Base-by-base conservation (phyloP, 2,329 filamentous ascomycete genomes). In the Aspergillus awamori region DNA sequence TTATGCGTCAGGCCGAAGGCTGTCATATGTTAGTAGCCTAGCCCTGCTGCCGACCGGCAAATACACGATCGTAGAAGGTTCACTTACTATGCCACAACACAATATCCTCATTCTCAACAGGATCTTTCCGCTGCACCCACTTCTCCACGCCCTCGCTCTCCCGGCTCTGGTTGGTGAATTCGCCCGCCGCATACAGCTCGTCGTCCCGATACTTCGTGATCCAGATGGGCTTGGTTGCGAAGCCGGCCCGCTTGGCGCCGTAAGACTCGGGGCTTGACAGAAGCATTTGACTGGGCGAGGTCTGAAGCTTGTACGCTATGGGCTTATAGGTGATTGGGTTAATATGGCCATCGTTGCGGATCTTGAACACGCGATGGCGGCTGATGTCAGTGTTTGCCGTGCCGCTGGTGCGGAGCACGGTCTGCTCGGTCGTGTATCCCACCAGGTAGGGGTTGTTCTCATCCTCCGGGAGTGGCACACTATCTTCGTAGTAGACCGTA, bases 371-470 rank as follows among this genome's bases (percentile, higher is more conserved):
- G 8, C 83, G 81, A 57, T 76, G 76, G 68, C 4, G 85, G 5
- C 69, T 69, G 17, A 75, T 83, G 60, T 83, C 84, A 0, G 85
- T 83, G 55, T 86, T 84, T 4, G 84, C 73, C 59, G 81, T 81
- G 10, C 79, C 72, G 4, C 84, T 81, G 30, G 74, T 74, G 45
- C 80, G 77, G 4, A 89, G 75, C 0, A 76, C 67, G 0, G 77
- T 81, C 58, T 86, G 81, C 20, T 81, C 77, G 28, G 88, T 77
- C 45, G 83, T 79, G 74, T 89, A 90, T 47, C 82, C 82, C 65
- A 88, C 88, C 15, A 86, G 83, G 54, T 83, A 80, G 0, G 87
- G 87, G 69, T 90, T 90, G 13, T 78, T 73, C 0, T 83, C 78
- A 65, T 87, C 81, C 66, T 79, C 79, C 0, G 82, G 80, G 6